Base-by-base conservation (phyloP, 352 stramenopile genomes). In the Phytophthora ramorum region DNA sequence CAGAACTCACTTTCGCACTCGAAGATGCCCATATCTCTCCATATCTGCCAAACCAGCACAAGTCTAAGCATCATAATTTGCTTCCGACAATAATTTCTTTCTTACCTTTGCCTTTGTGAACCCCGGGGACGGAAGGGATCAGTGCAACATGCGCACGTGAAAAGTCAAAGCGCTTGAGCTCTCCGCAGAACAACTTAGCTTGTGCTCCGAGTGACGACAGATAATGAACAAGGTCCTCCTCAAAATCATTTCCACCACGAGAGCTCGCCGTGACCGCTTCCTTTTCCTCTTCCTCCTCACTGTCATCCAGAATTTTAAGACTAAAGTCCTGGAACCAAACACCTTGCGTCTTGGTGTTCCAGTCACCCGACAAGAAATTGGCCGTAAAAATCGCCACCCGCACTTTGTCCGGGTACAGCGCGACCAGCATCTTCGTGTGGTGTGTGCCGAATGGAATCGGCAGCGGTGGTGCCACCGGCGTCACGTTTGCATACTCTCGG, bases 361-460 rank as follows among this genome's bases (percentile, higher is more conserved):
- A 95, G 62, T 96, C 89, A 28, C 75, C 77, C 0, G 81, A 56
- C 30, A 96, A 71, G 48, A 95, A 94, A 52, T 96, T 96, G 22
- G 89, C 89, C 2, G 89, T 96, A 69, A 90, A 95, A 40, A 96
- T 92, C 8, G 81, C 83, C 10, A 96, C 79, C 34, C 89, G 83
- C 34, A 93, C 82, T 44, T 84, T 83, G 0, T 71, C 63, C 10
- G 74, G 57, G 55, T 90, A 92, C 26, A 94, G 56, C 6, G 90
- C 69, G 16, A 93, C 81, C 61, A 95, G 69, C 81, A 93, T 95
- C 52, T 97, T 97, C 0, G 87, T 93, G 66, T 97, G 89, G 71
- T 97, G 88, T 19, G 83, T 94, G 9, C 89, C 89, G 64, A 93
- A 96, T 3, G 87, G 76, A 53, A 95, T 93, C 9, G 87, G 85